Conservation (phyloP, 2,329 filamentous ascomycete genomes). For the Cladosporium sp. region DNA sequence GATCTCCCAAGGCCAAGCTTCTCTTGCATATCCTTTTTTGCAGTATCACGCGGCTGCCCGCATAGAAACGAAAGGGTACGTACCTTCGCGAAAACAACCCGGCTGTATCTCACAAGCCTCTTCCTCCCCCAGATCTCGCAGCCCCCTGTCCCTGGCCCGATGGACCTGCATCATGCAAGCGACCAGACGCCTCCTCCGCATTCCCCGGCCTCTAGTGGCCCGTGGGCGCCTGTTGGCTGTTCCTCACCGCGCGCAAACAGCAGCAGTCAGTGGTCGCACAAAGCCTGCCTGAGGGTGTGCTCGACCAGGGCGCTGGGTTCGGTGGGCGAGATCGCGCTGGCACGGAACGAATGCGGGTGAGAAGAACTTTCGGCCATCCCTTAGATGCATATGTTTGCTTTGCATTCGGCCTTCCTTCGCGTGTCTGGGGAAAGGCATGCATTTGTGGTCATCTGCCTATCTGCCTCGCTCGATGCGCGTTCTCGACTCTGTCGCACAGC, state of each 20-base stretch:
- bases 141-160: neutral
- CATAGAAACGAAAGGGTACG: slow-evolving; percentile 7
- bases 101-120: neutral
- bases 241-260: slow-evolving; percentile 6
- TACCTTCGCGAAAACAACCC: slow-evolving; percentile 10
- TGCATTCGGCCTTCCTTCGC: neutral
- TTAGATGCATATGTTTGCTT: neutral
- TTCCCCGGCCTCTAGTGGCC: slow-evolving; percentile 9
- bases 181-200: slow-evolving; percentile 12
- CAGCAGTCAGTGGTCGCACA: slow-evolving; percentile 3
- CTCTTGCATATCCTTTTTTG: neutral
- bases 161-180: slow-evolving; percentile 18
- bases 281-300: slow-evolving; percentile 4
- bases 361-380: neutral
- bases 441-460: slow-evolving; percentile 6
- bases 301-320: neutral
- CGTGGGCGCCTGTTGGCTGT: neutral
- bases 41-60: slow-evolving; percentile 5
- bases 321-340: slow-evolving; percentile 5
- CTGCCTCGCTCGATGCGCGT: neutral
- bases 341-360: slow-evolving; percentile 14
- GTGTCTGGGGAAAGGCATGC: neutral
- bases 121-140: neutral
- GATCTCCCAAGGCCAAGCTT: slow-evolving; percentile 6
- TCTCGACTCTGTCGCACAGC: neutral